These are phyloP conservation scores for Lipomyces starkeyi DNA, from an alignment of 805 yeast species.

Conservation along the genomic window DNA sequence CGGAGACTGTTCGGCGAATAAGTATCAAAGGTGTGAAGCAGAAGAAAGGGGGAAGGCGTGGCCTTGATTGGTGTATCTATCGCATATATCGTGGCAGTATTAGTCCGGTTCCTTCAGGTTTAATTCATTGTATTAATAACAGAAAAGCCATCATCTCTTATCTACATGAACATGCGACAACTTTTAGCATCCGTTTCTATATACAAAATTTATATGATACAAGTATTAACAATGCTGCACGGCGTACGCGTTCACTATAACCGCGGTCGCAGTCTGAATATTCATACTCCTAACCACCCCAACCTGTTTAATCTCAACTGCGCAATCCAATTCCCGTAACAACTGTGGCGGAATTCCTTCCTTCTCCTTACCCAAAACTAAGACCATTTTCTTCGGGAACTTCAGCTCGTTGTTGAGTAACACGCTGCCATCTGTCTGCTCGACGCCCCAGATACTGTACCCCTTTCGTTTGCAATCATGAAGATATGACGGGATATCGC, in stretches of 20 bases:
- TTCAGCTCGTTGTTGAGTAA: constrained; percentile 64
- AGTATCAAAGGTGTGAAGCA: constrained; percentile 4
- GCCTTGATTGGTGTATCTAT: neutral
- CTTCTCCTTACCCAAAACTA: constrained; percentile 82
- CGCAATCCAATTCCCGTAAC: constrained; percentile 78
- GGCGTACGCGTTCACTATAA: constrained; percentile 89
- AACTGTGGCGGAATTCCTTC: constrained; percentile 91
- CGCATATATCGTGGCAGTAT: neutral
- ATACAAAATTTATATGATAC: constrained; percentile 1
- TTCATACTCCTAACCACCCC: constrained; percentile 96
- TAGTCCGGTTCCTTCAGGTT: neutral
- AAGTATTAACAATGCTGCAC: constrained; percentile 58
- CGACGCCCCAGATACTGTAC: constrained; percentile 85
- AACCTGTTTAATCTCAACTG: constrained; percentile 88
- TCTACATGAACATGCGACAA: neutral
- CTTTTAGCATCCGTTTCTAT: neutral
- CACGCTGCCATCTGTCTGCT: constrained; percentile 90
- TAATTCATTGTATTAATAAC: neutral
- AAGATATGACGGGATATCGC: constrained; percentile 62
- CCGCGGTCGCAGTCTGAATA: constrained; percentile 95
- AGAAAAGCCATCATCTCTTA: neutral
- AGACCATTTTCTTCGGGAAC: constrained; percentile 80
- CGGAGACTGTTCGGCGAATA: constrained; percentile 93
- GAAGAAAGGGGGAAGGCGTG: neutral
- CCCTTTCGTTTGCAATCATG: constrained; percentile 69